These are phyloP conservation scores for Ustilago tritici DNA, from an alignment of 1,284 basidiomycete species.

Conservation along the genomic window DNA sequence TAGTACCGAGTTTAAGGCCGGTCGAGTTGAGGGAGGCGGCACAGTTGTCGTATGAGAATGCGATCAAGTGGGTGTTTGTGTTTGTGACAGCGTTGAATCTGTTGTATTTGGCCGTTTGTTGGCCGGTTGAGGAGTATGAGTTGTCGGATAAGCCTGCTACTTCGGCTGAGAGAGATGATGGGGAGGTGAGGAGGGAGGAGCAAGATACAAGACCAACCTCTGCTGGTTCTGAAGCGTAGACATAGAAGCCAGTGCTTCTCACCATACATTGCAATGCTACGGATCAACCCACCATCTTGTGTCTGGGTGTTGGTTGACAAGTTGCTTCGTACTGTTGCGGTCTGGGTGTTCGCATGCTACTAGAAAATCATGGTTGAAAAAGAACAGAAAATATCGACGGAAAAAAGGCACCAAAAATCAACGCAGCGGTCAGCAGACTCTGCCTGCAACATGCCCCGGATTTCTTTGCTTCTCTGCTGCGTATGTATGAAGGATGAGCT, in stretches of 20 bases:
- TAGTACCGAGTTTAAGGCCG: conserved; percentile 78
- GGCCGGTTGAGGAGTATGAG: conserved; percentile 38
- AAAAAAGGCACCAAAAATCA: not conserved
- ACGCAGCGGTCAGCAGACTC: not conserved
- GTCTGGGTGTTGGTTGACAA: no score
- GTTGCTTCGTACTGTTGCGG: no score
- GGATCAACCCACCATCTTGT: no score
- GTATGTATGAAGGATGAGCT: not conserved
- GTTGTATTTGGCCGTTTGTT: conserved; percentile 37
- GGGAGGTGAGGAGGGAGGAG: not conserved
- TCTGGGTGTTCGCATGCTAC: no score
- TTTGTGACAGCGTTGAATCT: conserved; percentile 80
- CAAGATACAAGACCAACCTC: not conserved
- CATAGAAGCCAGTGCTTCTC: not conserved
- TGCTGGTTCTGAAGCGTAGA: conserved; percentile 9
- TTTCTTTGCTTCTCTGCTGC: not conserved
- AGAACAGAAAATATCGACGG: not conserved
- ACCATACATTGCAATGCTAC: not conserved
- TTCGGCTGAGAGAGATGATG: not conserved
- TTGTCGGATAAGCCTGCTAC: conserved; percentile 38
- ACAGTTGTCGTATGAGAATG: conserved; percentile 82
- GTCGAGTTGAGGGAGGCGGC: conserved; percentile 77
- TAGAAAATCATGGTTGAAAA: not conserved
- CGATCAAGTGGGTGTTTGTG: conserved; percentile 85
- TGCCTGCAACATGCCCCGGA: not conserved